Base-by-base conservation (phyloP, 148 eudicot genomes). In the Persicaria maculosa region DNA sequence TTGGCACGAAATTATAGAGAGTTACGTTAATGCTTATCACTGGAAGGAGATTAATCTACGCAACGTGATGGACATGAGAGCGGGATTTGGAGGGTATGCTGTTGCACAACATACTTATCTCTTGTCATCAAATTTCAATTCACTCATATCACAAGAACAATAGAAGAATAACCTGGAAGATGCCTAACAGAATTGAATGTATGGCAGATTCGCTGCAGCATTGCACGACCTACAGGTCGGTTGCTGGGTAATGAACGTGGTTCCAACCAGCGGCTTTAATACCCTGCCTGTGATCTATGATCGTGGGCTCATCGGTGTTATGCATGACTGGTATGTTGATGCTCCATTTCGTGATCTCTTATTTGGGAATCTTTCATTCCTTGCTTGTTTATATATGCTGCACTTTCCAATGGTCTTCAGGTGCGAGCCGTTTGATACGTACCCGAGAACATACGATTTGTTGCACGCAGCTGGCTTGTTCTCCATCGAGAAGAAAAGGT, bases 201-300 rank as follows among this genome's bases (percentile, higher is more conserved):
- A 40, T 82, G 75, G 78, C 81, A 91, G 97, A 68, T 91, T 83
- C 78, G 90, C 97, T 65, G 89, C 97, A 19, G 93, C 93, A 69
- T 75, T 89, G 48, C 75, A 64, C 47, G 87, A 87, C 68, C 67
- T 78, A 7, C 75, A 80, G 68, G 54, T 89, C 54, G 83, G 89
- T 75, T 81, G 84, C 73, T 91, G 93, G 97, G 93, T 91, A 74
- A 84, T 91, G 93, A 91, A 87, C 68, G 97, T 89, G 72, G 91
- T 91, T 76, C 97, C 97, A 43, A 83, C 85, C 72, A 87, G 91
- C 48, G 84, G 91, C 65, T 58, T 79, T 70, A 87, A 91, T 70
- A 91, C 92, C 16, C 74, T 91, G 83, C 92, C 96, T 25, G 85
- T 88, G 17, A 83, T 91, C n/a, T 91, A 86, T 75, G 97, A 91